Evolutionary conservation across 352 stramenopile species (phyloP), one percentile per base, ranked within the genome.

Genomic region (Elongisporangium undulatum): DNA sequence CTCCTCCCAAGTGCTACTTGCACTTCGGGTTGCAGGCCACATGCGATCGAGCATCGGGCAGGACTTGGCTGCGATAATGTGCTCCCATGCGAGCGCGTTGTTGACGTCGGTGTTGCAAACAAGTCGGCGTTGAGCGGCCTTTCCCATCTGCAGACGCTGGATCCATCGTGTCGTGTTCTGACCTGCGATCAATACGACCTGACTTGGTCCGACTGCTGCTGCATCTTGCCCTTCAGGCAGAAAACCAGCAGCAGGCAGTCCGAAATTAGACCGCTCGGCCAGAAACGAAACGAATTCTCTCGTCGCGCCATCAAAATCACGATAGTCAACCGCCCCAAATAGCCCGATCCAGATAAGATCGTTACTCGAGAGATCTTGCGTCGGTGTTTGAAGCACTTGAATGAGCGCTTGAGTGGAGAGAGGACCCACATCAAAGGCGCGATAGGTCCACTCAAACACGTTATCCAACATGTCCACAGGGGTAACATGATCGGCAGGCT

Each of bases 381-480:
- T 12, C 15, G 38, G 16, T 16, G 41, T 2, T 19, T 58, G 38
- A 2, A 66, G 49, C 4, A 66, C 9, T 1, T 58, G 48, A 10
- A 71, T n/a, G 19, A 92, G 64, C 2, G 68, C 23, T 4, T 69
- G 5, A 49, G 75, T 84, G 1, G 82, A 86, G 6, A 62, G 61
- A 2, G 82, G 76, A 1, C 82, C 82, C 22, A 92, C 56, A 38
- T 92, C 82, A 49, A 88, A 81, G n/a, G 73, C 74, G 10, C 79
- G 74, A 20, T 68, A 71, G 6, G 70, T 88, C 79, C 82, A 92
- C 22, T 90, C 79, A 15, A 77, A 58, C 24, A 41, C 29, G 5
- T 41, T 41, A 15, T 74, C 69, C 53, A 81, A 76, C 17, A 22
- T 68, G 41, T 68, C 58, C 6, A 68, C 29, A 1, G 29, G 29